A percentile compares a stretch with the other conserved stretches of the same genome.
Evolutionary conservation across 2,329 filamentous ascomycete genomes (phyloP).

Genomic region (Phyllosticta ampelicida): DNA sequence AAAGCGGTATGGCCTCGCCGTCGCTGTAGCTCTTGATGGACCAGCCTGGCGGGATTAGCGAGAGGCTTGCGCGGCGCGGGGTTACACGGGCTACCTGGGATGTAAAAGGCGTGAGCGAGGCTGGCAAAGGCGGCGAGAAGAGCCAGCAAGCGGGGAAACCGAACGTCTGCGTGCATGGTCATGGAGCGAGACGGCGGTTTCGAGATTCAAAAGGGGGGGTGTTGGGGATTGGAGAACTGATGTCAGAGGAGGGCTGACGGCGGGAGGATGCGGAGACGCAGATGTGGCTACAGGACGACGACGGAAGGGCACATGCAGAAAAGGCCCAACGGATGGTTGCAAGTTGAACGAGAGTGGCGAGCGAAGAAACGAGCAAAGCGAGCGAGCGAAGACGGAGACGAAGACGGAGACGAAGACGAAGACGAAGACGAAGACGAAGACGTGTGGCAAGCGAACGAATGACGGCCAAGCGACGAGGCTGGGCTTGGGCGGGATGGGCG

Average conservation of each 20-base stretch:
- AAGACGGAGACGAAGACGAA: no score
- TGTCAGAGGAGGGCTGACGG: slow-evolving; percentile 1
- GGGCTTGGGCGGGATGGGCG: background rate
- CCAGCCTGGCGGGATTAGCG: slow-evolving; percentile 45
- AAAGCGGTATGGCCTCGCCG: slow-evolving; percentile 67
- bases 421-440: no score
- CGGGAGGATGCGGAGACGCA: background rate
- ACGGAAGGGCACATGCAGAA: background rate
- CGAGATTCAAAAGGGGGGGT: background rate
- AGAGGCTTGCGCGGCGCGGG: slow-evolving; percentile 9
- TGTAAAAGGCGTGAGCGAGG: slow-evolving; percentile 58
- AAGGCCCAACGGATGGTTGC: background rate
- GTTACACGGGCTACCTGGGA: slow-evolving; percentile 52
- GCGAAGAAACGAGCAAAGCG: background rate
- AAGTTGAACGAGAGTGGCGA: background rate
- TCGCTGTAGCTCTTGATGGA: slow-evolving; percentile 72
- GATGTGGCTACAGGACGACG: background rate
- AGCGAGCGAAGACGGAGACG: no score
- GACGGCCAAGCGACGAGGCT: background rate
- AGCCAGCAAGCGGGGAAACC: slow-evolving; percentile 35
- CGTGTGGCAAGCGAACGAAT: background rate
- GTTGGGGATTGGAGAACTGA: background rate
- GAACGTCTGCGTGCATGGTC: slow-evolving; percentile 28
- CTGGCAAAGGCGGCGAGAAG: slow-evolving; percentile 37
- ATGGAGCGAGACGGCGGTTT: background rate